Evolutionary conservation across 1,139 yeast genomes (phyloP), one percentile per base, ranked within the genome.

Genomic region (Sugiyamaella neomexicana): DNA sequence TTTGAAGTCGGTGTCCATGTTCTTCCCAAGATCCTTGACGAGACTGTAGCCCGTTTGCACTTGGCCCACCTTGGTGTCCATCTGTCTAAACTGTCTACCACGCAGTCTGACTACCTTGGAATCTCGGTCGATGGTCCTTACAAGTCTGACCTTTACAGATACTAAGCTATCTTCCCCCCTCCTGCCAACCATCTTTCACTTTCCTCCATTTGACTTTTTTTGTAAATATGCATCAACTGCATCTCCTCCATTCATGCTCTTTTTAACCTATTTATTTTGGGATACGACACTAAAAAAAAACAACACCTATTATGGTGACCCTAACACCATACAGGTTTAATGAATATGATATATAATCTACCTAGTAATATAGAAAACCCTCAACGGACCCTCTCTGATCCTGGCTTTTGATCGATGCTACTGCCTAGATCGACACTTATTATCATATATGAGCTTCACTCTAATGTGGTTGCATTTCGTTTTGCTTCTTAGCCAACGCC

Each of bases 101-200:
- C 76, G 66, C 99, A 93, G 85, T 84, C 97, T 69, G 97, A 90
- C 65, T 93, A 93, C 87, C 86, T 95, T 76, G 95, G 95, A 73
- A 79, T 93, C 68, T 91, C 97, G 72, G 73, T 76, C 71, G 88
- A 85, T 76, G 99, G 99, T 81, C 99, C 99, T 70, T 93, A 72
- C 95, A 93, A 93, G 87, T 86, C 97, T 72, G 99, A 93, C 70
- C 89, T 85, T 80, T 93, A 93, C 96, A 89, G 97, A 83, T 93
- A 93, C 81, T 93, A 89, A 77, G 66, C 65, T 55, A 27, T 23
- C 16, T n/a, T n/a, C 32, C 20, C n/a, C n/a, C n/a, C n/a, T n/a
- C n/a, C n/a, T n/a, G n/a, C n/a, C 16, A 10, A 2, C 29, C 3
- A 16, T 15, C 15, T 29, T n/a, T 16, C 39, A 17, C 37, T 23